phyloP scores from a whole-genome alignment of 2,329 filamentous ascomycete genomes.

The Pestalotiopsis sp. region DNA sequence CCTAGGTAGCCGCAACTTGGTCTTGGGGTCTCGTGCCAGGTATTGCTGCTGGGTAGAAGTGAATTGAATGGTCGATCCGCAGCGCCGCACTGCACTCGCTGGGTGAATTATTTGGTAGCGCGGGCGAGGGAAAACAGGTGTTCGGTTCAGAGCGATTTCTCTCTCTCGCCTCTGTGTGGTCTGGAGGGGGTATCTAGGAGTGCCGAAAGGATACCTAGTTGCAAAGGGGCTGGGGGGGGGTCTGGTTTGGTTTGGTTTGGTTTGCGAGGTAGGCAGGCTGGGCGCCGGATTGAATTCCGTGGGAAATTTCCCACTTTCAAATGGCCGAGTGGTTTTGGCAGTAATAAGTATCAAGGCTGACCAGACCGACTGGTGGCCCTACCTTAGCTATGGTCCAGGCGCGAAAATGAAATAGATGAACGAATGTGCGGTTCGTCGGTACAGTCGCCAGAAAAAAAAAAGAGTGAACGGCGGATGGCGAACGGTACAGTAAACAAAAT shows the following conservation, averaged over 20 bases:
- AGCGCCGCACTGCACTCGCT: background rate
- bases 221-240: constrained; percentile 2
- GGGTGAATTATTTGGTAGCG: background rate
- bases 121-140: background rate
- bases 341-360: background rate
- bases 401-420: constrained; percentile 6
- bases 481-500: background rate
- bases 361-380: constrained; percentile 1
- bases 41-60: background rate
- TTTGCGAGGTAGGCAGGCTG: background rate
- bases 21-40: background rate
- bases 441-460: background rate
- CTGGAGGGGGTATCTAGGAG: background rate
- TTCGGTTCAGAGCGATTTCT: background rate
- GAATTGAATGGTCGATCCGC: background rate
- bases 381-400: background rate
- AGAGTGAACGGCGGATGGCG: background rate
- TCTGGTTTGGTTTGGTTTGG: too few species aligned
- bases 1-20: background rate
- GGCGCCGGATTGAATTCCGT: background rate
- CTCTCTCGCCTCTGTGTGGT: background rate
- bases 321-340: background rate
- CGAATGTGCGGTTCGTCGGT: background rate
- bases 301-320: constrained; percentile 2
- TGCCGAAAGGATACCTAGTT: background rate